These are phyloP conservation scores for Russula olivacea DNA, from an alignment of 768 basidiomycete species.

Conservation along the genomic window DNA sequence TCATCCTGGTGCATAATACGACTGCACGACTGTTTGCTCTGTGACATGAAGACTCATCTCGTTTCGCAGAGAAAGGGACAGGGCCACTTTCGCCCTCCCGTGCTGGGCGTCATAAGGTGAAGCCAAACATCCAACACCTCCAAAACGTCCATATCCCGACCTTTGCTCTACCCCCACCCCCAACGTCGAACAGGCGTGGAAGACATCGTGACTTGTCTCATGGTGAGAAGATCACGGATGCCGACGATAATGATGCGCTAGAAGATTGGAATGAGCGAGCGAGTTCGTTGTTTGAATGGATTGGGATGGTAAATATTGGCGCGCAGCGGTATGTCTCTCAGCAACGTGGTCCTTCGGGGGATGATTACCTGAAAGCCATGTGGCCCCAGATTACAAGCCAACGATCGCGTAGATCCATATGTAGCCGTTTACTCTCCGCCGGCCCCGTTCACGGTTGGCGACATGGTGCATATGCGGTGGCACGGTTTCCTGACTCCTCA, in stretches of 20 bases:
- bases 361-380: not conserved
- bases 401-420: slow-evolving; percentile 64
- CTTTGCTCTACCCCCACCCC: slow-evolving; percentile 30
- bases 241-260: slow-evolving; percentile 34
- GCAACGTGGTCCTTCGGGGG: not conserved
- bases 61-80: not conserved
- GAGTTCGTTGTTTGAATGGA: slow-evolving; percentile 59
- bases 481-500: slow-evolving; percentile 46
- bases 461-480: slow-evolving; percentile 54
- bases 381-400: slow-evolving; percentile 45
- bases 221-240: not conserved
- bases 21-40: slow-evolving; percentile 1
- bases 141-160: slow-evolving; percentile 41
- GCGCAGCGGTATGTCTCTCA: slow-evolving; percentile 49
- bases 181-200: slow-evolving; percentile 13
- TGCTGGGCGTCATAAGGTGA: slow-evolving; percentile 22
- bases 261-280: slow-evolving; percentile 49
- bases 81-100: slow-evolving; percentile 2
- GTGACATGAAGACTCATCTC: not conserved
- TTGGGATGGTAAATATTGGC: slow-evolving; percentile 61
- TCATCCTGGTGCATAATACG: slow-evolving; percentile 4
- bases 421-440: slow-evolving; percentile 61
- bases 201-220: not conserved
- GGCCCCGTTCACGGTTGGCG: slow-evolving; percentile 38
- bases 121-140: slow-evolving; percentile 27